phyloP scores from a whole-genome alignment of 2,329 filamentous ascomycete species.

The Aureobasidium namibiae region DNA sequence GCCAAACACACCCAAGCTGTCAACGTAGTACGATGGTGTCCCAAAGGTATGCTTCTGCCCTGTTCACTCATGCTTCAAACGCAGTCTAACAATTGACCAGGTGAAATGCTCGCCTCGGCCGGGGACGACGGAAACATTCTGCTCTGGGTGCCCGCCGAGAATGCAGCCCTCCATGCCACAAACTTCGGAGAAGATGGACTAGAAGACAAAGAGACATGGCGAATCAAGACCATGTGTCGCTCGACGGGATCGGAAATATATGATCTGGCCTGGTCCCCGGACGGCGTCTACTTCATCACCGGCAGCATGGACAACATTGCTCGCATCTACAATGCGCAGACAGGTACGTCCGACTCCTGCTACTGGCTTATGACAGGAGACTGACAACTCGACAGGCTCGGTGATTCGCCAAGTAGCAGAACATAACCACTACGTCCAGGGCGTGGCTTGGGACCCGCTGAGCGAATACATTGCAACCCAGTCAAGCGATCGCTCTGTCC shows the following conservation, averaged over 20 bases:
- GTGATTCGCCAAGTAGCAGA: conserved; percentile 90
- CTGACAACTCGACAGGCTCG: conserved; percentile 36
- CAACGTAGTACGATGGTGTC: conserved; percentile 94
- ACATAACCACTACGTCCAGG: conserved; percentile 96
- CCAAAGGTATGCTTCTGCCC: conserved; percentile 59
- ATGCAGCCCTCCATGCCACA: conserved; percentile 49
- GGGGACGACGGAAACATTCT: conserved; percentile 97
- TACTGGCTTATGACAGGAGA: conserved; percentile 6
- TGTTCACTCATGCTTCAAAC: not conserved
- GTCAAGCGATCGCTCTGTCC: conserved; percentile 93
- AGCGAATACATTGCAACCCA: conserved; percentile 98
- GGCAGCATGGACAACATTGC: conserved; percentile 99
- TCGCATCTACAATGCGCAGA: conserved; percentile 89
- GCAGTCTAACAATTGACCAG: conserved; percentile 37
- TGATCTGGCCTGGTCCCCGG: conserved; percentile 97
- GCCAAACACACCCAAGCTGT: conserved; percentile 93
- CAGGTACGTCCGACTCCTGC: conserved; percentile 48
- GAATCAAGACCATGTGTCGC: conserved; percentile 95
- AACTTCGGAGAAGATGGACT: conserved; percentile 72
- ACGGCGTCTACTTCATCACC: conserved; percentile 91
- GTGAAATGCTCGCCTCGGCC: conserved; percentile 86
- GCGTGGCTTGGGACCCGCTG: conserved; percentile 94
- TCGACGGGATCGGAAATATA: conserved; percentile 95
- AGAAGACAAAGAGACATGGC: conserved; percentile 95
- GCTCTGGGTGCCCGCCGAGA: conserved; percentile 86